Base-by-base conservation (phyloP, 108 stramenopile species). In the Fistulifera pelliculosa region DNA sequence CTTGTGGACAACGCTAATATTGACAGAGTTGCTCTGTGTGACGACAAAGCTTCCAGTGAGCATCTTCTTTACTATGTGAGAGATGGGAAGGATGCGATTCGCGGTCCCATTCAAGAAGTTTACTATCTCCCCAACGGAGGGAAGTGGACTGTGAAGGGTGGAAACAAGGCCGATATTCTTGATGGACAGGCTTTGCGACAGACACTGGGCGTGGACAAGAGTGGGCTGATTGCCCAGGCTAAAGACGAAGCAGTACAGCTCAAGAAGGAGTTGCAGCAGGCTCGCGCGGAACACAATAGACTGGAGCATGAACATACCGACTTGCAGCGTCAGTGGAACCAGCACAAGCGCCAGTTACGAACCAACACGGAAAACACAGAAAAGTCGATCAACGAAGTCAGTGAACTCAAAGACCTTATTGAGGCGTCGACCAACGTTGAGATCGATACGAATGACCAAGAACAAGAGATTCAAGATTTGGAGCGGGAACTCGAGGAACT, bases 171-270 rank as follows among this genome's bases (percentile, higher is more conserved):
- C 8, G 68, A 82, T 54, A 76, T 71, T 24, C 59, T 77, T 7
- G 75, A 84, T 45, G 73, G 79, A 2, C 70, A 58, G 22, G 52
- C 47, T 47, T 38, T 79, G 48, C 69, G 68, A 31, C 56, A 70
- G 49, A 80, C 80, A 13, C 80, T 90, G 69, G 84, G 84, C n/a
- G 71, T 79, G 7, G 89, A 90, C 57, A 67, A 53, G 41, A 64
- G 78, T 11, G 65, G 56, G 13, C 85, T 85, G 1, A 70, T 90
- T 41, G 70, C 67, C 22, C 70, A 76, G 15, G 69, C 75, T 0
- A 58, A 75, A 62, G 41, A 61, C 38, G 89, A 90, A 24, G 19
- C 65, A 8, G 49, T 65, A 22, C 54, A 58, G 26, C 27, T 84
- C 22, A 43, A 79, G 43, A 26, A 74, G 41, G 83, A 90, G 61